Conservation (phyloP, 306 rosid species). For the Gleditsia sinensis region DNA sequence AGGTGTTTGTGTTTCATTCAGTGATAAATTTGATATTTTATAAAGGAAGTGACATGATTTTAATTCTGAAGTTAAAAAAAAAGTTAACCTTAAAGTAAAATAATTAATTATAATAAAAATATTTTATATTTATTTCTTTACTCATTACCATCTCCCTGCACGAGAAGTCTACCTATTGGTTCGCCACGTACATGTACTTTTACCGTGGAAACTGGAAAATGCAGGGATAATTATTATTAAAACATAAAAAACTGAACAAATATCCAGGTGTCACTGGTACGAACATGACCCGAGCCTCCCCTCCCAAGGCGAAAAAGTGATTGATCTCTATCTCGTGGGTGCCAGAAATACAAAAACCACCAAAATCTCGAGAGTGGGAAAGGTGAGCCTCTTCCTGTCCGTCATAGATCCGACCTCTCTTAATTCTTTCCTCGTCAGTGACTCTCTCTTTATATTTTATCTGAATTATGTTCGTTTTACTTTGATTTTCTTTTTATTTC, state of each 20-base stretch:
- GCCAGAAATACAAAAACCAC: conserved; percentile 6
- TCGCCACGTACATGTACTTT: too few relatives aligned
- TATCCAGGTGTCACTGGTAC: background rate
- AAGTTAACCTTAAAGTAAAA: too few relatives aligned
- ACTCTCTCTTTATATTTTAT: background rate
- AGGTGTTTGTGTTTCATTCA: too few relatives aligned
- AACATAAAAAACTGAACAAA: too few relatives aligned
- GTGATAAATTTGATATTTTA: too few relatives aligned
- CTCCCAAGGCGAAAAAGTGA: conserved; percentile 9
- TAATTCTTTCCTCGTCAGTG: background rate
- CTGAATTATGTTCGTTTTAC: background rate
- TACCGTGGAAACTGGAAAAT: too few relatives aligned
- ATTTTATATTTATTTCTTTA: background rate
- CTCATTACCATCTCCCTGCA: background rate
- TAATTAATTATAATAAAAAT: too few relatives aligned
- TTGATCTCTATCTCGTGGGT: conserved; percentile 4
- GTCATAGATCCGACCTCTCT: background rate
- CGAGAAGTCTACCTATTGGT: too few relatives aligned
- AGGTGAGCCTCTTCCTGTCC: conserved; percentile 6
- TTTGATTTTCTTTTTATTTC: conserved; percentile 16
- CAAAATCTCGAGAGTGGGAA: conserved; percentile 17
- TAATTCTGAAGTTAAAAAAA: too few relatives aligned
- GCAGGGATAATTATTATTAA: too few relatives aligned
- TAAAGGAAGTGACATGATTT: too few relatives aligned
- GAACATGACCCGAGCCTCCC: background rate